Conservation (phyloP, 1,139 yeast species). For the Suhomyces guaymorum region DNA sequence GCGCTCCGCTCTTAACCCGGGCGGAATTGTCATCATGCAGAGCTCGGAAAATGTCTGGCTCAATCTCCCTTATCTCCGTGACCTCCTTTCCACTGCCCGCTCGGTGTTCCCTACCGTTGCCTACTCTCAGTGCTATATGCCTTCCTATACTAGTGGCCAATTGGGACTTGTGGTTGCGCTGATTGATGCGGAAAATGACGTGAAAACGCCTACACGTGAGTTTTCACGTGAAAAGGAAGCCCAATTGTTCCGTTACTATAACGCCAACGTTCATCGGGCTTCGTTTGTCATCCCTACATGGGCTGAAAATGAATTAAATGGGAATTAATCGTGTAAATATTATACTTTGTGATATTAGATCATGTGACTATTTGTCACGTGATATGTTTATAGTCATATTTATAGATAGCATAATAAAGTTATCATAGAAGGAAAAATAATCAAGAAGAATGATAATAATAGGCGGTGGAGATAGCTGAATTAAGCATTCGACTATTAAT, state of each 20-base stretch:
- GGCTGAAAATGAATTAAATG: conserved; percentile 53
- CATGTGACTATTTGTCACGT: background rate
- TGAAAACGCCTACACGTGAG: conserved; percentile 56
- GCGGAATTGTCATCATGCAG: conserved; percentile 88
- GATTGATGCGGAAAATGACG: conserved; percentile 51
- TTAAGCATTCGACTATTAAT: too few relatives aligned
- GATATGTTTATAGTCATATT: too few relatives aligned
- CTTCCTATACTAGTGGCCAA: conserved; percentile 96
- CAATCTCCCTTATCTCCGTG: conserved; percentile 64
- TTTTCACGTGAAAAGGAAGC: conserved; percentile 49
- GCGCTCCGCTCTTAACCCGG: conserved; percentile 58
- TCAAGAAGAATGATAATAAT: too few relatives aligned
- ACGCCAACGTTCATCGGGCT: conserved; percentile 67
- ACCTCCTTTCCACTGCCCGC: conserved; percentile 59
- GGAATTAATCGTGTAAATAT: background rate
- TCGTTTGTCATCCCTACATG: conserved; percentile 86
- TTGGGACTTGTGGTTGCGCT: conserved; percentile 84
- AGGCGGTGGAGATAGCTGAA: too few relatives aligned
- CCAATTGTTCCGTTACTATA: conserved; percentile 69
- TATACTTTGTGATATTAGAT: background rate
- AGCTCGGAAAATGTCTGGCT: conserved; percentile 93
- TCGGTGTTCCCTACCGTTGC: conserved; percentile 77
- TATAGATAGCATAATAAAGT: too few relatives aligned
- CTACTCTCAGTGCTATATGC: conserved; percentile 86
- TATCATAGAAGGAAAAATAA: too few relatives aligned